A percentile compares a stretch with the other conserved stretches of the same genome.
Conservation (phyloP, 2,329 filamentous ascomycete species). For the Myriangium duriaei region DNA sequence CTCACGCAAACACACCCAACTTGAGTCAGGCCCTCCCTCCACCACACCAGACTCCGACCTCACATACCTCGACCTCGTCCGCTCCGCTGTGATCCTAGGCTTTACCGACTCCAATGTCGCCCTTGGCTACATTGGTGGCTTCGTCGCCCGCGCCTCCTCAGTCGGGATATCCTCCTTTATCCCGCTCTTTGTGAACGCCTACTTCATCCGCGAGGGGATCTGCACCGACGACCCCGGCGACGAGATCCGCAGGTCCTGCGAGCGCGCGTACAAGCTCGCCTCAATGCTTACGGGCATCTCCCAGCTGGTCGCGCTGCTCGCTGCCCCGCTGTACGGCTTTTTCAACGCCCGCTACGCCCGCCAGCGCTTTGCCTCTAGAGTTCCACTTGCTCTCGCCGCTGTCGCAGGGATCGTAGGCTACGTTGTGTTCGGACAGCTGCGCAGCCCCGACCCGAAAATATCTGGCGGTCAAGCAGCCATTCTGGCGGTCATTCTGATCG, state of each 20-base stretch:
- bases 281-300: constrained; percentile 80
- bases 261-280: constrained; percentile 75
- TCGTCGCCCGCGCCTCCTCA: constrained; percentile 86
- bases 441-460: constrained; percentile 58
- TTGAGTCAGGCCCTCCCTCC: constrained; percentile 21
- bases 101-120: constrained; percentile 66
- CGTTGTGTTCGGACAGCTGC: constrained; percentile 57
- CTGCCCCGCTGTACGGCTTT: constrained; percentile 78
- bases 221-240: constrained; percentile 45
- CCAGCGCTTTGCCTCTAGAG: constrained; percentile 40
- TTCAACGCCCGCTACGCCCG: constrained; percentile 55
- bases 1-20: constrained; percentile 1
- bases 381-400: constrained; percentile 61
- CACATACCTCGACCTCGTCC: constrained; percentile 37
- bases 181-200: constrained; percentile 82
- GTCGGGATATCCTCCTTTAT: constrained; percentile 94
- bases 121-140: constrained; percentile 83
- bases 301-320: constrained; percentile 73
- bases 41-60: constrained; percentile 18
- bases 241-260: constrained; percentile 75
- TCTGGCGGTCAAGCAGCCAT: constrained; percentile 43
- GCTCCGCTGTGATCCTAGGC: constrained; percentile 43
- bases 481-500: constrained; percentile 64
- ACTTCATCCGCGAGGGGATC: constrained; percentile 69
- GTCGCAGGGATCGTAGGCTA: constrained; percentile 69